Base-by-base conservation (phyloP, 2,329 filamentous ascomycete species). In the Colletotrichum sojae region DNA sequence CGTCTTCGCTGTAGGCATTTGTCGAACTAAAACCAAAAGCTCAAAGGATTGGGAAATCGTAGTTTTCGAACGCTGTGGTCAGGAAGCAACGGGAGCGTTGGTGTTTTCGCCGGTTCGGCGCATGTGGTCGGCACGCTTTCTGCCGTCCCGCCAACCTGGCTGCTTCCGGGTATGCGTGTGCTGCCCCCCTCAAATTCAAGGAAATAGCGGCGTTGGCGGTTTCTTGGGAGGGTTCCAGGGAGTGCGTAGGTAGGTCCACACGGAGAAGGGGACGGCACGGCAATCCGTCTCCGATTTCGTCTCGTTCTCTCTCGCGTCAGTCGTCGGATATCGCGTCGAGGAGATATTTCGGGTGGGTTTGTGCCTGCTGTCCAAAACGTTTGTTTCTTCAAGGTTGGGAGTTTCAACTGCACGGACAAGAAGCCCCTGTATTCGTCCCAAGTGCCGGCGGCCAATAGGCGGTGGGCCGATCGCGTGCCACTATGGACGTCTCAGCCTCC, bases 391-490 rank as follows among this genome's bases (percentile, higher is more conserved):
- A 25, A 65, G 67, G 63, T 56, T 61, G 31, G 52, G 22, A 56
- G 62, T 69, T 67, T 69, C 67, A 67, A 56, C 52, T 20, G 67
- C 46, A 69, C 55, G 56, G 67, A 64, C 67, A 46, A 36, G 58
- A 18, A 51, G 55, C 67, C 67, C 62, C 67, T 69, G 62, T 69
- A 61, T 61, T 61, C 67, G 45, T 67, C 66, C 49, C 43, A 51
- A 66, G 45, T 66, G 25, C 55, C 25, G 49, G 27, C 63, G 39
- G 52, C 67, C 62, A 69, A 69, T 69, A 43, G 40, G 52, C 18
- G 25, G 56, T 46, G n/a, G 49, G 62, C 13, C 67, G 56, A 31
- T 67, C 45, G 62, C 67, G 62, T 67, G 67, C 67, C 43, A 40
- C 49, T 18, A 27, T 25, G 22, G 22, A 25, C 65, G 51, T 60